Evolutionary conservation across 805 yeast species (phyloP).

Genomic region (Tetrapisispora iriomotensis): DNA sequence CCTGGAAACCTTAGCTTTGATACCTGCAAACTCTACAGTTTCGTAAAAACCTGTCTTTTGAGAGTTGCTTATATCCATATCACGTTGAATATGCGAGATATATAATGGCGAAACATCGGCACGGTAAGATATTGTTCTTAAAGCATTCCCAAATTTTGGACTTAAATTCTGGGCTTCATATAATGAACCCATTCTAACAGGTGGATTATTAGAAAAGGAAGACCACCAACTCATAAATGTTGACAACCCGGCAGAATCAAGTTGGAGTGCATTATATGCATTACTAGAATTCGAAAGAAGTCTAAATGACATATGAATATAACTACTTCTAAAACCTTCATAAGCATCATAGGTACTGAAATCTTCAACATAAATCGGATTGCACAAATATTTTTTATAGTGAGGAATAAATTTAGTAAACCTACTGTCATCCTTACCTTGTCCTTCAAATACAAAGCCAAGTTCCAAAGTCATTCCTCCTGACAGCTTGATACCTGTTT

Average conservation of each 20-base stretch:
- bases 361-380: conserved; percentile 45
- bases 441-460: conserved; percentile 50
- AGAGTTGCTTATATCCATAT: conserved; percentile 26
- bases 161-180: conserved; percentile 48
- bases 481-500: conserved; percentile 44
- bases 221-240: conserved; percentile 83
- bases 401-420: conserved; percentile 47
- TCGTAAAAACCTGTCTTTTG: conserved; percentile 11
- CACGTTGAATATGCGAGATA: conserved; percentile 60
- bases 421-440: conserved; percentile 27
- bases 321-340: conserved; percentile 69
- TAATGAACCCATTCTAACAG: conserved; percentile 64
- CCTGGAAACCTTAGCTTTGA: conserved; percentile 49
- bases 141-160: conserved; percentile 64
- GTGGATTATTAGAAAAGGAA: conserved; percentile 71
- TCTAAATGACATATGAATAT: conserved; percentile 59
- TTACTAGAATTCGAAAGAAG: conserved; percentile 34
- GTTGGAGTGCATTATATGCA: conserved; percentile 63
- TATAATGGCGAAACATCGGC: conserved; percentile 65
- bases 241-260: conserved; percentile 57
- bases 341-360: conserved; percentile 63
- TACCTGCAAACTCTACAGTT: conserved; percentile 49
- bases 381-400: conserved; percentile 44
- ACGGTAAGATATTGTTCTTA: conserved; percentile 70
- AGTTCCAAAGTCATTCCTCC: conserved; percentile 53